Base-by-base conservation (phyloP, 1,284 basidiomycete species). In the Amylostereum areolatum region DNA sequence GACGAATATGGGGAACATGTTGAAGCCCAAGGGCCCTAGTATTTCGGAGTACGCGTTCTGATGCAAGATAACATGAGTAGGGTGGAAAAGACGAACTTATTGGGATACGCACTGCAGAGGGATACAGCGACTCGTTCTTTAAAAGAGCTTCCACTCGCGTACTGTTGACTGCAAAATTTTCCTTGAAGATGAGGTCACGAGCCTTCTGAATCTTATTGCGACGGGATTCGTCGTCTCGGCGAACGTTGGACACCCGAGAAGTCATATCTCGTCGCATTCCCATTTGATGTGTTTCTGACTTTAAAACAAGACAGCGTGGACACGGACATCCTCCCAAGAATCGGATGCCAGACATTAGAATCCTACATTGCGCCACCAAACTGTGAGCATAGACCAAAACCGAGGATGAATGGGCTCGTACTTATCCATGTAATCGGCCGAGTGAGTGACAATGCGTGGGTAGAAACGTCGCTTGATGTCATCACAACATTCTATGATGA, bases 401-500 rank as follows among this genome's bases (percentile, higher is more conserved):
- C 47, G 2, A 29, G 9, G n/a, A n/a, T n/a, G 12, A 29, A 44
- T 2, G 3, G 32, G 11, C 4, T n/a, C 57, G 27, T 50, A 66
- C 64, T 61, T 62, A 40, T 66, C 62, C 9, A 59, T 61, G 48
- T 66, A 66, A 41, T 66, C 63, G 2, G 64, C 63, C 6, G 61
- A 58, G 37, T 64, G 62, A 0, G 54, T 56, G 29, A 64, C 57
- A 8, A 66, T 48, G 1, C 62, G 52, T 3, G 57, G 57, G 47
- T 54, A 66, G 1, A 64, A 5, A 0, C 59, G 57, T 0, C 61
- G 52, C 4, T 7, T 5, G 0, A 59, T 41, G 2, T 59, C 56
- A 43, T 66, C 64, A 2, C 37, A 48, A 31, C 62, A 65, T 2
- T 25, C 35, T 1, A 65, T 37, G 8, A 57, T 28, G 6, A 64